Base-by-base conservation (phyloP, 176 grass and related monocot genomes). In the Tillandsia fasciculata region DNA sequence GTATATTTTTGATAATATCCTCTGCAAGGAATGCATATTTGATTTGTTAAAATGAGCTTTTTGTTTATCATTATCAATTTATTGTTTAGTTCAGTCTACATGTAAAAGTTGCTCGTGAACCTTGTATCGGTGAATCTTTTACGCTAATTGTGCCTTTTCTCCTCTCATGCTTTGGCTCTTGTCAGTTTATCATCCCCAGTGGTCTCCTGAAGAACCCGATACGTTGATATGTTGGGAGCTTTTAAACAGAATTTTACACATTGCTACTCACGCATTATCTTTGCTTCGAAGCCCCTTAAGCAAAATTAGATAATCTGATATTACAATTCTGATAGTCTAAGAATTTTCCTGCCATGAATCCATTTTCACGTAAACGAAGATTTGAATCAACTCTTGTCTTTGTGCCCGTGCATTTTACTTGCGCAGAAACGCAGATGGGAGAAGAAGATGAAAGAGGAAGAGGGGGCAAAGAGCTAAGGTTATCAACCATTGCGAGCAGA, bases 371-470 rank as follows among this genome's bases (percentile, higher is more conserved):
- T 42, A 0, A 20, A 54, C 61, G 9, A 57, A 72, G 26, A 1
- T 73, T 53, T 83, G 33, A 64, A 63, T 48, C 33, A 12, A 9
- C 49, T 79, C 26, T 51, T 77, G 22, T 78, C 58, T 71, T 0
- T 51, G 5, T 71, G 8, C 64, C 42, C 65, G 50, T 74, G 57
- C 48, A 33, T 70, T 67, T 66, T 78, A 71, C 15, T 50, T 68
- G 51, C 53, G 53, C 89, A 96, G 89, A 96, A 96, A 51, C 88
- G 89, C 48, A 74, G 83, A 58, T 92, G 93, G 83, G 89, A 90
- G 71, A 96, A 96, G 61, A 96, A 85, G 79, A 87, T 92, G 83
- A 91, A 87, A 86, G 81, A 87, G n/a, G 88, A 96, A 69, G 92
- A 92, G 23, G 10, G 59, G 20, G 20, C 20, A 73, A 87, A 87